A percentile compares a stretch with the other conserved stretches of the same genome.
These are phyloP conservation scores for Zymoseptoria ardabiliae DNA, from an alignment of 2,329 filamentous ascomycete genomes.

Conservation along the genomic window DNA sequence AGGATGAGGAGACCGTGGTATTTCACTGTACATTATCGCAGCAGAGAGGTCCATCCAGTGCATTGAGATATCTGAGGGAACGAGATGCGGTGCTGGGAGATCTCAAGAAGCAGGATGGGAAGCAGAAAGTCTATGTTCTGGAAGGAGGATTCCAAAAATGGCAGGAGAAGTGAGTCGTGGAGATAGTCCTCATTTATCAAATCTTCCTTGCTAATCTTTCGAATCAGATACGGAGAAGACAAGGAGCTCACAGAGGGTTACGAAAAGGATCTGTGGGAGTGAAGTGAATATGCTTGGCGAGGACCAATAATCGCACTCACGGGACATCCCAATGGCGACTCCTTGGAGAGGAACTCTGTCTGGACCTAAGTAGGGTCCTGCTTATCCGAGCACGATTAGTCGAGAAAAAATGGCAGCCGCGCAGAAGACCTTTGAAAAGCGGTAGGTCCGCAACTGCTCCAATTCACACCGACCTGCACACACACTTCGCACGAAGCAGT, in stretches of 20 bases:
- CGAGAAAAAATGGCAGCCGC: background rate
- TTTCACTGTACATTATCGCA: slow-evolving; percentile 94
- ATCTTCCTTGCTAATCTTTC: slow-evolving; percentile 3
- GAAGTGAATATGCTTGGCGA: slow-evolving; percentile 9
- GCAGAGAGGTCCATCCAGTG: slow-evolving; percentile 79
- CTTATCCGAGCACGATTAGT: background rate
- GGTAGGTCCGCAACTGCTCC: background rate
- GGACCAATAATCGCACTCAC: background rate
- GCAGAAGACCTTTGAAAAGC: background rate
- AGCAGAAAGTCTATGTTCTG: slow-evolving; percentile 72
- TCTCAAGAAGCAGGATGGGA: slow-evolving; percentile 21
- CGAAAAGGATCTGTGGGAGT: slow-evolving; percentile 73
- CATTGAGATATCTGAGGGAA: slow-evolving; percentile 70
- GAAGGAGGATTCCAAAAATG: slow-evolving; percentile 80
- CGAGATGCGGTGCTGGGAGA: slow-evolving; percentile 47
- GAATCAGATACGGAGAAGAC: slow-evolving; percentile 60
- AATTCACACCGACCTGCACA: background rate
- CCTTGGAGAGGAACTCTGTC: background rate
- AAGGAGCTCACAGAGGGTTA: slow-evolving; percentile 75
- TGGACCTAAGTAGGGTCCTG: background rate
- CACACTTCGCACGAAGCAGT: background rate
- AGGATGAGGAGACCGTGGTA: slow-evolving; percentile 73
- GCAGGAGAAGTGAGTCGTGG: slow-evolving; percentile 60
- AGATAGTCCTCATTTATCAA: background rate
- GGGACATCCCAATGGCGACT: background rate